Base-by-base conservation (phyloP, 2,329 filamentous ascomycete genomes). In the Salinomyces thailandicus region DNA sequence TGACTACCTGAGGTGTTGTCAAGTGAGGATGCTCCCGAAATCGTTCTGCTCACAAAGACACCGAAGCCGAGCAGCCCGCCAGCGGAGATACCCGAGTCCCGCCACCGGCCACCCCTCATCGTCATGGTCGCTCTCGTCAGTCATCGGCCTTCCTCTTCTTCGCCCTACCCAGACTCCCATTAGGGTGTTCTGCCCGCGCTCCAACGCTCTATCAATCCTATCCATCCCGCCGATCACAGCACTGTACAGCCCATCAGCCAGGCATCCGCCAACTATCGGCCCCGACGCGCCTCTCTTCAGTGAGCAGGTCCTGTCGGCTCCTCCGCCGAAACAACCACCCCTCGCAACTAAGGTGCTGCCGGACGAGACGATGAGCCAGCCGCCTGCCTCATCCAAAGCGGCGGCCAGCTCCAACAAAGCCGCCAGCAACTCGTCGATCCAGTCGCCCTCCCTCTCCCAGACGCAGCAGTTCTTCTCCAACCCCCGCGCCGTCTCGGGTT, bases 331-430 rank as follows among this genome's bases (percentile, higher is more conserved):
- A n/a, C 20, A 24, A 24, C 7, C 20, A 24, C 7, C 20, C 7
- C 7, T 24, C 20, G 20, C 20, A n/a, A n/a, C n/a, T n/a, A n/a
- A n/a, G n/a, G n/a, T n/a, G n/a, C n/a, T n/a, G n/a, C n/a, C n/a
- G n/a, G n/a, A n/a, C n/a, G n/a, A 30, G 39, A 68, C 67, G 64
- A 63, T 61, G 44, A 66, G 64, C 52, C 61, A 58, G 40, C 57
- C 63, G 33, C 47, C 59, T n/a, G 50, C 47, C 35, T 33, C 48
- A 31, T 50, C 50, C 34, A 58, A 58, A 48, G 43, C 46, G 19
- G 51, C 58, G 38, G 52, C 59, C 24, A 54, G 58, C 33, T 58
- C 62, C 29, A 62, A 60, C 46, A 69, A 67, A 54, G 53, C 61
- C 31, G 38, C 44, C 13, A 32, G 28, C 16, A 24, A 18, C 24